A percentile compares a stretch with the other conserved stretches of the same genome.
Conservation (phyloP, 352 stramenopile species). For the Phytopythium chamaehyphon region DNA sequence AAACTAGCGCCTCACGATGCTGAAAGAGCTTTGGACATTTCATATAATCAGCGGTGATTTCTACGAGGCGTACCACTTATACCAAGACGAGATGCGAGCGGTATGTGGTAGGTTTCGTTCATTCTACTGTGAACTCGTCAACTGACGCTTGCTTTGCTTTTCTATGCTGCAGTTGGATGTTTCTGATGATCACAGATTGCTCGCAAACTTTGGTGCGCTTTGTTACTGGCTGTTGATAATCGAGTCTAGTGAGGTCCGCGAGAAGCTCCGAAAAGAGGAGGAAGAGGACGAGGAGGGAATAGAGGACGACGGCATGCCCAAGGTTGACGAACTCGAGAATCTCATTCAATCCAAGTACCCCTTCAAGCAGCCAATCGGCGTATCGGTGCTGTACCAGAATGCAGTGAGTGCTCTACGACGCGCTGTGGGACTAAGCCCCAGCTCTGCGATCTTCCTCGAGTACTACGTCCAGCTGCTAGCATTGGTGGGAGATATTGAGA, state of each 20-base stretch:
- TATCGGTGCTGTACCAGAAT: slow-evolving; percentile 74
- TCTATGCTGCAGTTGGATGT: slow-evolving; percentile 31
- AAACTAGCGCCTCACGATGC: slow-evolving; percentile 47
- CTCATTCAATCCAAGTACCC: slow-evolving; percentile 53
- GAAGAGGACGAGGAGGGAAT: slow-evolving; percentile 21
- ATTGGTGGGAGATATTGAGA: slow-evolving; percentile 49
- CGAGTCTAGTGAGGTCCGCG: slow-evolving; percentile 63
- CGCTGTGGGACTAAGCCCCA: slow-evolving; percentile 49
- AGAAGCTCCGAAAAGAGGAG: slow-evolving; percentile 33
- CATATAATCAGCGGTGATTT: slow-evolving; percentile 69
- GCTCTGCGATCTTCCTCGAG: slow-evolving; percentile 60
- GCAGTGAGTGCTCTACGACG: slow-evolving; percentile 47
- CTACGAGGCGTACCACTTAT: slow-evolving; percentile 76
- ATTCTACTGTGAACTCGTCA: background rate
- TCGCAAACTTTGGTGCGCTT: slow-evolving; percentile 70
- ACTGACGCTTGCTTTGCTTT: too few species aligned
- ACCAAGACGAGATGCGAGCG: slow-evolving; percentile 68
- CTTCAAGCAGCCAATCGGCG: slow-evolving; percentile 64
- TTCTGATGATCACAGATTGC: slow-evolving; percentile 50
- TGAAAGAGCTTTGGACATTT: slow-evolving; percentile 74
- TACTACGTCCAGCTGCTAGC: slow-evolving; percentile 71
- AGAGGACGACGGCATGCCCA: slow-evolving; percentile 11
- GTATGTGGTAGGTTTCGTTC: slow-evolving; percentile 19
- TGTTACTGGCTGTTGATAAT: slow-evolving; percentile 85
- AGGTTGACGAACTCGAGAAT: slow-evolving; percentile 25